Conservation (phyloP, 2,329 filamentous ascomycete species). For the Cryphonectria parasitica region DNA sequence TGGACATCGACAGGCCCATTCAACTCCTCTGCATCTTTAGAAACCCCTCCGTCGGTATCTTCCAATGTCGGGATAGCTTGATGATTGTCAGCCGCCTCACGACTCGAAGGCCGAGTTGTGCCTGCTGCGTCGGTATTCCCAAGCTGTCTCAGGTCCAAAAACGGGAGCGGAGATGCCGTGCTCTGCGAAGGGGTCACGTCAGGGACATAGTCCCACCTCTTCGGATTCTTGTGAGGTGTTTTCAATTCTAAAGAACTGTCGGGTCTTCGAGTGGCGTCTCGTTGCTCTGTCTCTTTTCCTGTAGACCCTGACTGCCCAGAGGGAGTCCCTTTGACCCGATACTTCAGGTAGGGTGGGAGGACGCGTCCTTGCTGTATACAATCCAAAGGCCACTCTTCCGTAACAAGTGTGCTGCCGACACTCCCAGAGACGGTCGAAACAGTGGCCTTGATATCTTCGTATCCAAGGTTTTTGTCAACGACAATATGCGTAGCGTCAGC, state of each 20-base stretch:
- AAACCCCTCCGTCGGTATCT: neutral
- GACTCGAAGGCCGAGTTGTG: neutral
- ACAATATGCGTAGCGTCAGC: constrained; percentile 74
- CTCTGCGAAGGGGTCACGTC: constrained; percentile 38
- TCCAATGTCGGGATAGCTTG: neutral
- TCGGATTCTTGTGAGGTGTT: constrained; percentile 42
- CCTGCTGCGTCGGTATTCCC: neutral
- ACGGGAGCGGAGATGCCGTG: neutral
- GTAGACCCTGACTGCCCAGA: constrained; percentile 24
- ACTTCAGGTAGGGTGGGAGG: constrained; percentile 61
- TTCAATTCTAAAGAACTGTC: constrained; percentile 54
- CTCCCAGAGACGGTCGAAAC: constrained; percentile 46
- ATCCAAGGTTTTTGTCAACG: constrained; percentile 71
- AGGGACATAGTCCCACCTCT: constrained; percentile 44
- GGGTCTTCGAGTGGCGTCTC: constrained; percentile 30
- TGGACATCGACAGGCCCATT: neutral
- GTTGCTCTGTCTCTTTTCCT: constrained; percentile 29
- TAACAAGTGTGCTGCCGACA: constrained; percentile 58
- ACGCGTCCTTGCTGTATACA: constrained; percentile 64
- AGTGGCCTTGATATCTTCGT: constrained; percentile 63
- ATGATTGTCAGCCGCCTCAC: neutral
- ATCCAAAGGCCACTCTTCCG: constrained; percentile 70
- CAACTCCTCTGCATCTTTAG: constrained; percentile 19
- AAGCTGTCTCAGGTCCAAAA: neutral
- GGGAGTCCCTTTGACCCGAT: constrained; percentile 58